Evolutionary conservation across 345 rosid genomes (phyloP), one percentile per base, ranked within the genome.

Genomic region (Passiflora organensis): DNA sequence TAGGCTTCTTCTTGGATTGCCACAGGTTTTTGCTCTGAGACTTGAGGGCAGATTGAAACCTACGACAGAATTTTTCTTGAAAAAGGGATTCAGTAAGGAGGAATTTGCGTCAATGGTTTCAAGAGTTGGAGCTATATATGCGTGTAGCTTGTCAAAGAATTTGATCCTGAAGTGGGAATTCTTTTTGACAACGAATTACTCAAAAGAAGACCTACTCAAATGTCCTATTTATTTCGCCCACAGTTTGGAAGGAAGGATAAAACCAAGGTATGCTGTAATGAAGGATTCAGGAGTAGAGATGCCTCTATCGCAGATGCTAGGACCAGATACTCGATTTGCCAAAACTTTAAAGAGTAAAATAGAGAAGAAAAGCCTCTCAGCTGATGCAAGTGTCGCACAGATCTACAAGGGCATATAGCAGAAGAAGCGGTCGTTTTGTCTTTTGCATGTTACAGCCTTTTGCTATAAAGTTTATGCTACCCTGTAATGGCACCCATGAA

Each of bases 171-270:
- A 91, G 68, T 91, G 97, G 97, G 89, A 91, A 41, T 91, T 81
- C 71, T 91, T 83, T 80, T 70, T 83, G 69, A 87, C 86, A 25
- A 85, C 80, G 95, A 96, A 82, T 56, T 91, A 87, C 71, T 67
- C 84, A 1, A 82, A 63, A 18, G 67, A 83, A 2, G 96, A 87
- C 71, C 91, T 91, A 1, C 82, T 87, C 24, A 91, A 87, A 66
- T 87, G 87, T 49, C 97, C 95, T 25, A 91, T 87, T 63, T 91
- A 78, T 76, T 91, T 91, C 13, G 94, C 96, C 48, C 87, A 91
- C 55, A 91, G 91, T 63, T 76, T 91, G 66, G 84, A 78, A 45
- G 84, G 69, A 52, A 81, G 96, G 79, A 85, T 91, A 62, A 91
- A 85, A 72, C 95, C 97, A 13, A 74, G 97, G 56, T 77, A 77